Evolutionary conservation across 2,329 filamentous ascomycete genomes (phyloP), one percentile per base, ranked within the genome.

Genomic region (Metarhizium anisopliae): DNA sequence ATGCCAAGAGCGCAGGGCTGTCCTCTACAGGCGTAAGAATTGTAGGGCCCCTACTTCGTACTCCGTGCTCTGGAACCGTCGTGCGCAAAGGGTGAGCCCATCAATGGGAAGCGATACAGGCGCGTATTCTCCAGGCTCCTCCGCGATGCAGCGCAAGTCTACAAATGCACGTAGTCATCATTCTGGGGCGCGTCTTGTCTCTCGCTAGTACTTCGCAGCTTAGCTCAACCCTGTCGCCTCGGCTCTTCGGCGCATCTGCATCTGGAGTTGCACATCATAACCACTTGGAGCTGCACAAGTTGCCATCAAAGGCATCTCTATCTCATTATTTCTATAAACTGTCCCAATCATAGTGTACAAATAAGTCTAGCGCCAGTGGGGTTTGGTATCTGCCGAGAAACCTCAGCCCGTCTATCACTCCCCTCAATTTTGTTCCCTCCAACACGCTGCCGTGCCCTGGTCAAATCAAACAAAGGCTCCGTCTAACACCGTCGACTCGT

Each of bases 311-410:
- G 29, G 30, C 5, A 38, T 32, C 32, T 42, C 52, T 45, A 60
- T 59, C 55, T 59, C 54, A 58, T 60, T 59, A 59, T 54, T 47
- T 58, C 59, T 55, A 59, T 49, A 54, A 62, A 57, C 54, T 57
- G 53, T 56, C 58, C 61, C 56, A 60, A 59, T 52, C 54, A 57
- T 63, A 61, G 59, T 60, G 56, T 64, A 64, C 62, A 64, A 56
- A 25, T 25, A 38, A 59, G 43, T 63, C 53, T 56, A 62, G 55
- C 60, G 61, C 57, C 61, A 45, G 58, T 53, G 32, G 51, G 32
- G 60, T 57, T 36, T 58, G 56, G 56, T 59, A 57, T 60, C 55
- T 55, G 53, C 60, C 53, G 50, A 58, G 60, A 52, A 58, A 52
- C 55, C 61, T 54, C 50, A 55, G 59, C 56, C 61, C 53, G 36